phyloP scores from a whole-genome alignment of 164 flowering plant species.

The Vitis labrusca region DNA sequence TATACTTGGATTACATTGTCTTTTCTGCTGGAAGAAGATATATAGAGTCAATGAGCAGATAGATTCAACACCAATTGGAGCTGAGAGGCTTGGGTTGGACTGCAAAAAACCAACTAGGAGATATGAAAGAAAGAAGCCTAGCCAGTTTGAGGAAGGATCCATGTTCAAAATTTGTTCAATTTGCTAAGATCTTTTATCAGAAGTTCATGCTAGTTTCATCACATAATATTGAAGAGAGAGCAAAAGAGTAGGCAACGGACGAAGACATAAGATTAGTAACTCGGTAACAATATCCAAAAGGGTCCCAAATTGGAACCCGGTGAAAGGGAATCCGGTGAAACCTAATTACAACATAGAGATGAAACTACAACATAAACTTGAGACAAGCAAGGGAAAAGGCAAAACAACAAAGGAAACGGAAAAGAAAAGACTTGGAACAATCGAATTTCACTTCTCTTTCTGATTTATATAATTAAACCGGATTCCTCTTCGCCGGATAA shows the following conservation, averaged over 20 bases:
- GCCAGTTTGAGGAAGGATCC: no score
- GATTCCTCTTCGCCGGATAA: conserved; percentile 73
- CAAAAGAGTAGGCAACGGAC: neutral
- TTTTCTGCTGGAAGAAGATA: no score
- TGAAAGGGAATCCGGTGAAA: conserved; percentile 73
- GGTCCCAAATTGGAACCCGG: conserved; percentile 47
- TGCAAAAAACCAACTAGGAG: no score
- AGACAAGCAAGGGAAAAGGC: conserved; percentile 10
- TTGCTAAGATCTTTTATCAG: no score
- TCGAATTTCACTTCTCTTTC: conserved; percentile 15
- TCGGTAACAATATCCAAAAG: conserved; percentile 12
- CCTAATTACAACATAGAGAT: conserved; percentile 22
- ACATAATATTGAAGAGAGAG: neutral
- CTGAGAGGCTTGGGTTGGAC: no score
- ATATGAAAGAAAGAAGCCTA: no score
- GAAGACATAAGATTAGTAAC: conserved; percentile 2
- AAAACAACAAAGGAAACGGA: conserved; percentile 10
- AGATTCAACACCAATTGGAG: no score
- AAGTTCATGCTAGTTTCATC: neutral
- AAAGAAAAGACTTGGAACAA: conserved; percentile 19
- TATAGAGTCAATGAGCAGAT: no score
- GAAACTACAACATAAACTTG: conserved; percentile 20
- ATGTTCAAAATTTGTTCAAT: no score
- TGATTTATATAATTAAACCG: conserved; percentile 32
- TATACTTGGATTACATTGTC: neutral